Conservation (phyloP, 768 basidiomycete species). For the Tulasnella sp. region DNA sequence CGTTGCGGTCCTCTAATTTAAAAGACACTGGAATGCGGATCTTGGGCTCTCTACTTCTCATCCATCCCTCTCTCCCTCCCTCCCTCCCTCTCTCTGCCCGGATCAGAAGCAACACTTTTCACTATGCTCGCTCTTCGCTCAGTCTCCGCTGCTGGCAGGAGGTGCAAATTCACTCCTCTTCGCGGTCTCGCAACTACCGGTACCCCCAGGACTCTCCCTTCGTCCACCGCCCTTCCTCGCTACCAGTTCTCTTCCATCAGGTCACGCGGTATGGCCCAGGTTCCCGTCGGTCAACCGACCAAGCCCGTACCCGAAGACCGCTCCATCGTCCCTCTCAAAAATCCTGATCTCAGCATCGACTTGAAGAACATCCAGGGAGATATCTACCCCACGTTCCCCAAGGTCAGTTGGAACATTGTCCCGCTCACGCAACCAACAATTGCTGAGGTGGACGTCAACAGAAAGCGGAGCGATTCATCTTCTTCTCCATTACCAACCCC, state of each 20-base stretch:
- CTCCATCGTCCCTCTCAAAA: neutral
- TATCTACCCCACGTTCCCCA: conserved; percentile 19
- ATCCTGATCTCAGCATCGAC: neutral
- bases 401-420: neutral
- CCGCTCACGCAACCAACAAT: too few species aligned
- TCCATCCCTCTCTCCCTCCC: too few species aligned
- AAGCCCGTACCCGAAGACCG: conserved; percentile 4
- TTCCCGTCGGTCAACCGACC: neutral
- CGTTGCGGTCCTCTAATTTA: neutral
- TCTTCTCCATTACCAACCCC: conserved; percentile 23
- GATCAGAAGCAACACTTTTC: too few species aligned
- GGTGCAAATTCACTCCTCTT: neutral
- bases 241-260: neutral
- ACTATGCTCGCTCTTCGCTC: neutral
- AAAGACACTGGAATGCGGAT: too few species aligned
- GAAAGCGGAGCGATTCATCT: conserved; percentile 22
- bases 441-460: neutral
- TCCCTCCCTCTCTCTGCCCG: too few species aligned
- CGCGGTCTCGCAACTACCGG: neutral
- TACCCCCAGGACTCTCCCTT: neutral
- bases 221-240: neutral
- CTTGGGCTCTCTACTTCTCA: too few species aligned
- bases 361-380: conserved; percentile 15
- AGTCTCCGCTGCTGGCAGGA: neutral
- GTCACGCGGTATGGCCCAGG: neutral